Conservation (phyloP, 768 basidiomycete genomes). For the Amanita inopinata region DNA sequence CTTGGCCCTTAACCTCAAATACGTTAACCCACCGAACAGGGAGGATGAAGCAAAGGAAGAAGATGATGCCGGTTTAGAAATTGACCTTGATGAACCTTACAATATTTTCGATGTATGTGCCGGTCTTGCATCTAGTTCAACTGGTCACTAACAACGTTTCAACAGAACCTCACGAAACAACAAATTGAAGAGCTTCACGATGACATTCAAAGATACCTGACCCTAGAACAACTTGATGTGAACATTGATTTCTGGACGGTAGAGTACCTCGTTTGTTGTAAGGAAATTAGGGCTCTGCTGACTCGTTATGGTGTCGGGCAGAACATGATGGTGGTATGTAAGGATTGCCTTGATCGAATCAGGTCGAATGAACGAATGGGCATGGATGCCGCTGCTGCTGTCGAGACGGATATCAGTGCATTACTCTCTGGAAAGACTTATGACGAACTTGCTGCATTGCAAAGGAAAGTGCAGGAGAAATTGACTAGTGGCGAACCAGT, state of each 20-base stretch:
- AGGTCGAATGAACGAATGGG: conserved; percentile 53
- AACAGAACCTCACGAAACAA: conserved; percentile 70
- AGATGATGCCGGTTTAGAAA: conserved; percentile 88
- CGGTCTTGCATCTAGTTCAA: background rate
- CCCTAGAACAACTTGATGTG: conserved; percentile 71
- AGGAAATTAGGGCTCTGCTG: background rate
- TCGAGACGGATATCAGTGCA: conserved; percentile 76
- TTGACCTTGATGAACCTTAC: conserved; percentile 97
- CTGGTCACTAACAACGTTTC: conserved; percentile 12
- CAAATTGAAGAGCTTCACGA: conserved; percentile 92
- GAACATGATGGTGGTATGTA: conserved; percentile 98
- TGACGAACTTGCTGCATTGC: conserved; percentile 73
- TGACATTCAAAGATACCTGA: conserved; percentile 88
- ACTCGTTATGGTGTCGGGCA: conserved; percentile 19
- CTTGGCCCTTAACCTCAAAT: conserved; percentile 89
- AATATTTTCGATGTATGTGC: conserved; percentile 84
- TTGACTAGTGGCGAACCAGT: conserved; percentile 87
- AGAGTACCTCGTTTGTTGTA: conserved; percentile 16
- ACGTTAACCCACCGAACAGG: conserved; percentile 63
- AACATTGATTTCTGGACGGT: conserved; percentile 99
- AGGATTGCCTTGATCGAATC: conserved; percentile 77
- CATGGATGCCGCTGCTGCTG: conserved; percentile 63
- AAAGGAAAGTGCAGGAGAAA: conserved; percentile 81
- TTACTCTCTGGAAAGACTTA: conserved; percentile 81
- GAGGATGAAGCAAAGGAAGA: conserved; percentile 54